Percentiles rank a stretch among this genome's conserved stretches.
Conservation (phyloP, 495 filamentous ascomycete genomes). For the Pyrenula massariospora region DNA sequence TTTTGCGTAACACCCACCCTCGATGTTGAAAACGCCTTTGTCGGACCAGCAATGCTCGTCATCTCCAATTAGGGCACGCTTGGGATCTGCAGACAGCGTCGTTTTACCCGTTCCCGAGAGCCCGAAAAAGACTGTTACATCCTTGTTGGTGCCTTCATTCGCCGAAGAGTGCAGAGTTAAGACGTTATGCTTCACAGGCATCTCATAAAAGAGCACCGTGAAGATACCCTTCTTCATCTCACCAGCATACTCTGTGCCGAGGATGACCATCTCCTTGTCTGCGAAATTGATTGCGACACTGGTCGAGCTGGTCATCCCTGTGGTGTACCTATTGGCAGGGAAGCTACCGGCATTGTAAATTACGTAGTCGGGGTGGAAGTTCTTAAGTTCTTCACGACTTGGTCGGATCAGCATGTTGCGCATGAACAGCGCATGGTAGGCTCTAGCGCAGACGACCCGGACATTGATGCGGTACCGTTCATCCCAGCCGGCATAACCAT, state of each 20-base stretch:
- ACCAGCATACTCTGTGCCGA: constrained; percentile 96
- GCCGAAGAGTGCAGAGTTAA: constrained; percentile 92
- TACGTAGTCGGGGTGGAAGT: constrained; percentile 97
- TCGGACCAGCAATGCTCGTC: constrained; percentile 99
- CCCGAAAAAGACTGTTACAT: constrained; percentile 98
- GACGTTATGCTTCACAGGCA: constrained; percentile 98
- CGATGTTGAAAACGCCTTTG: constrained; percentile 95
- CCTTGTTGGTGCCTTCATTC: constrained; percentile 77
- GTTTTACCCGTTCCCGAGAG: constrained; percentile 98
- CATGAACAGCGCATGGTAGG: constrained; percentile 99
- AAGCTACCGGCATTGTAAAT: constrained; percentile 99
- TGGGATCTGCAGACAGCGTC: constrained; percentile 90
- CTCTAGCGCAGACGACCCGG: constrained; percentile 94
- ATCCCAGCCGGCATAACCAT: constrained; percentile 97
- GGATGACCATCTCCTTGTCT: constrained; percentile 94
- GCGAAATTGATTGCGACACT: constrained; percentile 82
- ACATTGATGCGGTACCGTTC: constrained; percentile 96
- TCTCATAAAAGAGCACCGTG: constrained; percentile 99
- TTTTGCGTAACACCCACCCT: constrained; percentile 99
- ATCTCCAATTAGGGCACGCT: constrained; percentile 92
- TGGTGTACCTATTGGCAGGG: constrained; percentile 96
- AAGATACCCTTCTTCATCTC: constrained; percentile 99
- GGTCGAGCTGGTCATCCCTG: constrained; percentile 93
- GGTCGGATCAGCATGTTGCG: constrained; percentile 99
- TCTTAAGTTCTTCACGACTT: constrained; percentile 73